Conservation (phyloP, 2,329 filamentous ascomycete genomes). For the Pseudopithomyces chartarum region DNA sequence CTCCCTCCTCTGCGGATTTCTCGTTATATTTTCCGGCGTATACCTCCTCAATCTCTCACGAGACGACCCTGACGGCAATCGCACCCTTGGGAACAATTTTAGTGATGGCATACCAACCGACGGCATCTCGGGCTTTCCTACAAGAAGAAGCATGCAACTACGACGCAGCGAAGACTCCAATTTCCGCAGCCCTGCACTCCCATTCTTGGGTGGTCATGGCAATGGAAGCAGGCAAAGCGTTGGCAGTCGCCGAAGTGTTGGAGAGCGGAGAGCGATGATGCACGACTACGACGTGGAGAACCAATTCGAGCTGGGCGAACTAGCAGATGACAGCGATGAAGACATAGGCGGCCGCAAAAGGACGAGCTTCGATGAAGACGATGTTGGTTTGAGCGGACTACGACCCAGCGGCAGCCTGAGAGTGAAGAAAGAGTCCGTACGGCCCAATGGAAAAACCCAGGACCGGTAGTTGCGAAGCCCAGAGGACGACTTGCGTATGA, state of each 20-base stretch:
- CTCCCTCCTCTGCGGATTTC: constrained; percentile 88
- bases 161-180: constrained; percentile 65
- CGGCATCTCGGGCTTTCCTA: constrained; percentile 85
- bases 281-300: constrained; percentile 84
- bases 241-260: constrained; percentile 37
- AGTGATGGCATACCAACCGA: constrained; percentile 88
- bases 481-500: neutral
- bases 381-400: constrained; percentile 24
- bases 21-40: constrained; percentile 93
- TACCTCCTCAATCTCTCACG: constrained; percentile 96
- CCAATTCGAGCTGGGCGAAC: constrained; percentile 74
- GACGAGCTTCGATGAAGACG: constrained; percentile 40
- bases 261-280: constrained; percentile 82
- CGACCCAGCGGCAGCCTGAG: constrained; percentile 28
- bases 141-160: constrained; percentile 90
- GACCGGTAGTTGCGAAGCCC: constrained; percentile 8
- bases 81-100: constrained; percentile 57
- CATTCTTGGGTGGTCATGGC: constrained; percentile 56
- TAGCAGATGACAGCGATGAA: constrained; percentile 69
- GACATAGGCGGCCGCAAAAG: constrained; percentile 37
- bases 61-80: constrained; percentile 81
- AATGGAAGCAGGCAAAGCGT: constrained; percentile 27
- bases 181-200: constrained; percentile 55
- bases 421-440: constrained; percentile 35
- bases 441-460: constrained; percentile 23